phyloP scores from a whole-genome alignment of 1,284 basidiomycete species.

The Leccinum ponderosum region DNA sequence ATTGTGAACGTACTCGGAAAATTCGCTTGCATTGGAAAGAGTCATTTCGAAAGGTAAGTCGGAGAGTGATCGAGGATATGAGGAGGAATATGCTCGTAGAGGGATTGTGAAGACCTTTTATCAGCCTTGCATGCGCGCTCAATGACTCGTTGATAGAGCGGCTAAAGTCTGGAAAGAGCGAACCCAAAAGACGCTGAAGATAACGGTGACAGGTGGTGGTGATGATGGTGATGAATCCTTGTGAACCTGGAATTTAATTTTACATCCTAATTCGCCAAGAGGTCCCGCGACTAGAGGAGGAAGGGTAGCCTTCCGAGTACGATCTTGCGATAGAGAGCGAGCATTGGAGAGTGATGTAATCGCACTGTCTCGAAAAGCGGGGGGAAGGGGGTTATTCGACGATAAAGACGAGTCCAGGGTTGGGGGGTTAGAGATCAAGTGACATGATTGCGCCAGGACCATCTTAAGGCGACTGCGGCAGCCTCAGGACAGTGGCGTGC shows the following conservation, averaged over 20 bases:
- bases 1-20: neutral
- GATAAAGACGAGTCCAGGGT: neutral
- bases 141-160: neutral
- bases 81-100: neutral
- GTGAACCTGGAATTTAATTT: neutral
- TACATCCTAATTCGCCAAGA: neutral
- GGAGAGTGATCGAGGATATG: neutral
- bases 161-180: neutral
- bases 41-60: neutral
- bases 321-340: neutral
- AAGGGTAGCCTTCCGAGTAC: neutral
- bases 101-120: neutral
- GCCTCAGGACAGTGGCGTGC: neutral
- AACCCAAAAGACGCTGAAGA: neutral
- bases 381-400: neutral
- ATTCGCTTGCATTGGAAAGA: neutral
- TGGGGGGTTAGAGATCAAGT: neutral
- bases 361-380: neutral
- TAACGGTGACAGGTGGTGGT: neutral
- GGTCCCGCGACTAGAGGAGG: neutral
- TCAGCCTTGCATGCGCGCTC: neutral
- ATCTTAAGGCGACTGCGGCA: neutral
- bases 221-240: neutral
- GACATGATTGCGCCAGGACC: neutral
- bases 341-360: neutral